Evolutionary conservation across 495 filamentous ascomycete species (phyloP).

Genomic region (Tuber borchii): DNA sequence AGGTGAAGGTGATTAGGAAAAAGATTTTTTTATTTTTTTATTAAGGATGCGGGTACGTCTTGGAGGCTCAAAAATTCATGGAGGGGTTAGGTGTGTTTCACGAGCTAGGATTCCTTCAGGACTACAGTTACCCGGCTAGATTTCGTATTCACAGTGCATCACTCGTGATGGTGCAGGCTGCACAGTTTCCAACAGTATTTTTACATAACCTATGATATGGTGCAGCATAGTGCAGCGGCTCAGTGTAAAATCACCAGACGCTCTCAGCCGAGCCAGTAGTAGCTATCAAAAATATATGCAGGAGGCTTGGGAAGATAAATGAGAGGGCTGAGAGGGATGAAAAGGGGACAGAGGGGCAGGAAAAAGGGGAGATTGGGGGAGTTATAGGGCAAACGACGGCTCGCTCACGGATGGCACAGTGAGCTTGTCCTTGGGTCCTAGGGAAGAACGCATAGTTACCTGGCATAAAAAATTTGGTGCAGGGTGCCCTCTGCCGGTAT

Average conservation of each 20-base stretch:
- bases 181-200: too few relatives aligned
- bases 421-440: too few relatives aligned
- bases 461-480: not conserved
- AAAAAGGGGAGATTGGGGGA: too few relatives aligned
- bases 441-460: not conserved
- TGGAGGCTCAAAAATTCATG: not conserved
- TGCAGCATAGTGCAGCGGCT: not conserved
- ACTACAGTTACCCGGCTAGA: not conserved
- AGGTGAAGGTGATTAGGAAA: constrained; percentile 4
- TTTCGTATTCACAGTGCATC: not conserved
- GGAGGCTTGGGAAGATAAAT: not conserved
- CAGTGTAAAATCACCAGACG: not conserved
- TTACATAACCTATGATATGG: too few relatives aligned
- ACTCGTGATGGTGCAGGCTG: not conserved
- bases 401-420: too few relatives aligned
- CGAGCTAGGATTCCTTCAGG: not conserved
- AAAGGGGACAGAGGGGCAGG: too few relatives aligned
- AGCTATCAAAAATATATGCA: not conserved
- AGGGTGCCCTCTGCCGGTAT: not conserved
- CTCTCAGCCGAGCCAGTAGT: not conserved
- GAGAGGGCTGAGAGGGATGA: too few relatives aligned
- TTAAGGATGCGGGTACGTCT: not conserved
- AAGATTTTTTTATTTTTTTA: not conserved
- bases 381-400: too few relatives aligned
- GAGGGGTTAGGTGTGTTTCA: not conserved